phyloP scores from a whole-genome alignment of 768 basidiomycete genomes.

The Polyporus arcularius region DNA sequence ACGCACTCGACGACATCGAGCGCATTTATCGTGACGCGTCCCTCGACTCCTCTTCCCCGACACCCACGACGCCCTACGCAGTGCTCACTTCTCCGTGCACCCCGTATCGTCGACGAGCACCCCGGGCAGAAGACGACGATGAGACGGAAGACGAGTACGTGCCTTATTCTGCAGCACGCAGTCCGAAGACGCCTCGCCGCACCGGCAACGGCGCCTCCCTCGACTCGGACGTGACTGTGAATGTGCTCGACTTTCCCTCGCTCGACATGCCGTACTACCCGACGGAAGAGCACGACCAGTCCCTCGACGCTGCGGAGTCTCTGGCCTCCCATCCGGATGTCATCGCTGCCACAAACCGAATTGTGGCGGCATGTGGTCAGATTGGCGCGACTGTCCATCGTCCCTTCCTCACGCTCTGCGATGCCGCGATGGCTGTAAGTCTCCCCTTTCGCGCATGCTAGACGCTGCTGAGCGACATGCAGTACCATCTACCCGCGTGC shows the following conservation, averaged over 20 bases:
- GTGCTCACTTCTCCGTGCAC: conserved; percentile 15
- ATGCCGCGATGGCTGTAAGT: conserved; percentile 70
- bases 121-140: neutral
- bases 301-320: conserved; percentile 41
- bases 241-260: conserved; percentile 28
- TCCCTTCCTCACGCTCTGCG: conserved; percentile 73
- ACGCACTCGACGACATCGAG: conserved; percentile 71
- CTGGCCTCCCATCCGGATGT: conserved; percentile 63
- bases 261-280: conserved; percentile 29
- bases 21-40: conserved; percentile 40
- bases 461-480: neutral
- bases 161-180: neutral
- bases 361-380: conserved; percentile 72
- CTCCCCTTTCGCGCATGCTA: neutral
- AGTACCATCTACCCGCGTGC: conserved; percentile 79
- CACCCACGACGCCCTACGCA: conserved; percentile 14
- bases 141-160: neutral
- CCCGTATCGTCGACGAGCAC: conserved; percentile 2
- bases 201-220: neutral
- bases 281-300: conserved; percentile 6
- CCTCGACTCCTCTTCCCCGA: conserved; percentile 8
- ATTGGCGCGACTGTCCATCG: conserved; percentile 62
- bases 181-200: conserved; percentile 12
- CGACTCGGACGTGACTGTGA: conserved; percentile 3
- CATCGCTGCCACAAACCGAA: conserved; percentile 57